phyloP scores from a whole-genome alignment of 768 basidiomycete species.

The Russula lepida region DNA sequence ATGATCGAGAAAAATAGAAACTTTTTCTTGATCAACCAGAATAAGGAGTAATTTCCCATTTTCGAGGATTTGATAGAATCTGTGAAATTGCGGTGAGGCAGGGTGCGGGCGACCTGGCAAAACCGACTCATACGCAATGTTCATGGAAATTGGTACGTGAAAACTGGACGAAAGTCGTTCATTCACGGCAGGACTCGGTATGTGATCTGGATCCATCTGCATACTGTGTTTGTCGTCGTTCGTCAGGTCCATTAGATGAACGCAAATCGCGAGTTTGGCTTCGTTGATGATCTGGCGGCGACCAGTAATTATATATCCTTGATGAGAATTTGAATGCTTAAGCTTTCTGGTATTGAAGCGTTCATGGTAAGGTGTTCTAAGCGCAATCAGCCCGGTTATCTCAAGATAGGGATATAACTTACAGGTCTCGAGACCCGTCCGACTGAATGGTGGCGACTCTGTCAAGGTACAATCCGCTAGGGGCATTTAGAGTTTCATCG shows the following conservation, averaged over 20 bases:
- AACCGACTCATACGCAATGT: conserved; percentile 1
- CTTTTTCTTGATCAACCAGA: neutral
- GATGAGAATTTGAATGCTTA: no score
- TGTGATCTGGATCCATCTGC: conserved; percentile 7
- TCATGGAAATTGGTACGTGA: neutral
- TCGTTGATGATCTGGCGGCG: neutral
- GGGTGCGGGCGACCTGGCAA: neutral
- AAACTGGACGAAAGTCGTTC: conserved; percentile 3
- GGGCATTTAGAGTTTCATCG: neutral
- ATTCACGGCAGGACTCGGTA: conserved; percentile 9
- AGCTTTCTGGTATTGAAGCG: neutral
- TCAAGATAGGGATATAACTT: neutral
- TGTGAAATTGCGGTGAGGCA: neutral
- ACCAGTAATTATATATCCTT: conserved; percentile 7
- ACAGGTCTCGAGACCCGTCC: neutral
- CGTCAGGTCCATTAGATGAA: neutral
- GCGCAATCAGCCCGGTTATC: neutral
- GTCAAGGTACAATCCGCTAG: neutral
- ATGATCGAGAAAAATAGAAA: conserved; percentile 14
- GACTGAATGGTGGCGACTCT: neutral
- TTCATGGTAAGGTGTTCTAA: neutral
- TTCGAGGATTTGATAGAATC: conserved; percentile 13
- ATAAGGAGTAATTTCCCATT: conserved; percentile 9
- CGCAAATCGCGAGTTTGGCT: neutral
- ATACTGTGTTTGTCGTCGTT: conserved; percentile 14